Conservation (phyloP, 2,329 filamentous ascomycete species). For the Lomentospora prolificans region DNA sequence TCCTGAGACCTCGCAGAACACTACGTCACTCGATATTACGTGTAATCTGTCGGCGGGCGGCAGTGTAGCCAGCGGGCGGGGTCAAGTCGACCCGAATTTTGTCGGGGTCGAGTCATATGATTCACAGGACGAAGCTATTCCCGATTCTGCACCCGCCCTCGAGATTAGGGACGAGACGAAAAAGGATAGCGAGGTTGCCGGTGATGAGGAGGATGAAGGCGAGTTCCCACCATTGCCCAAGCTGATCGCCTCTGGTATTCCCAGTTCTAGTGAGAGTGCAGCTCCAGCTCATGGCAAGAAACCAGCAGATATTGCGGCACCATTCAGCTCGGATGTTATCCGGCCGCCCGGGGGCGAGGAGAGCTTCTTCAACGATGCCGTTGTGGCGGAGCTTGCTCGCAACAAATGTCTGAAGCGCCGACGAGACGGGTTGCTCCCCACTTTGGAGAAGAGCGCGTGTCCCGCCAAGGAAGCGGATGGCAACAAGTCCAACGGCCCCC, state of each 20-base stretch:
- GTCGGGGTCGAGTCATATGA: neutral
- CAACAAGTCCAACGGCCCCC: neutral
- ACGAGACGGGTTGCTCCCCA: neutral
- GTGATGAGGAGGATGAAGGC: neutral
- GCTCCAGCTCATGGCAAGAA: neutral
- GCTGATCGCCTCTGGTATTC: neutral
- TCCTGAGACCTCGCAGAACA: neutral
- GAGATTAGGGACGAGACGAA: neutral
- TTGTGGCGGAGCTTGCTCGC: neutral
- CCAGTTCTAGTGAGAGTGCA: neutral
- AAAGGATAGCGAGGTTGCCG: neutral
- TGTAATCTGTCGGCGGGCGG: neutral
- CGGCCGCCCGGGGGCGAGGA: neutral
- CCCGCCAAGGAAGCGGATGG: neutral
- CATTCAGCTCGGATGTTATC: neutral
- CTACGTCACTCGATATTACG: neutral
- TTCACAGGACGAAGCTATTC: neutral
- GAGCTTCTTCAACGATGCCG: conserved; percentile 7
- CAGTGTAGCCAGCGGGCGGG: neutral
- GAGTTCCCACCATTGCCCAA: neutral
- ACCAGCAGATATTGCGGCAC: neutral
- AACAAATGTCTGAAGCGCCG: neutral
- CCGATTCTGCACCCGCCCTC: neutral
- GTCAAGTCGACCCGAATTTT: neutral
- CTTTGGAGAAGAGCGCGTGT: neutral